Conservation (phyloP, 768 basidiomycete genomes). For the Dictyophora rubrovolvata region DNA sequence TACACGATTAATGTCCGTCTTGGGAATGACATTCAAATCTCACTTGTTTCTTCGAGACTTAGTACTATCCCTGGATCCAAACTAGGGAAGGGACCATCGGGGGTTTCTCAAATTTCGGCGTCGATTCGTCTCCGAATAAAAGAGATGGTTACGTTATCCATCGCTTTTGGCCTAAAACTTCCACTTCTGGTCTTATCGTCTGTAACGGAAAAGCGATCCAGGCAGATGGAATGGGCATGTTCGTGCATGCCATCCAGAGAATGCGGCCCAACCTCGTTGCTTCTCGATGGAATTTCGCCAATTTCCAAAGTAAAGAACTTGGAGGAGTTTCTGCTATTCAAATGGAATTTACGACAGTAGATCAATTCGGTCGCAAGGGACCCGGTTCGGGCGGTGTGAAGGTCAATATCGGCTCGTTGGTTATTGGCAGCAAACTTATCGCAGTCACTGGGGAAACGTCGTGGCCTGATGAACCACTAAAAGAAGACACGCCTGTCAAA, state of each 20-base stretch:
- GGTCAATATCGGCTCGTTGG: conserved; percentile 79
- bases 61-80: conserved; percentile 78
- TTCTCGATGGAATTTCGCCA: conserved; percentile 87
- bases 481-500: conserved; percentile 37
- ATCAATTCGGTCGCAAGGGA: conserved; percentile 69
- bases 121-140: conserved; percentile 38
- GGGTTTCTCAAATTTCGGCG: conserved; percentile 87
- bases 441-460: conserved; percentile 72
- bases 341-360: conserved; percentile 91
- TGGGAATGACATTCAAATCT: conserved; percentile 69
- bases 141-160: conserved; percentile 83
- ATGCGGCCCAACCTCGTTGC: conserved; percentile 95
- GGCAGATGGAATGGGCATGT: conserved; percentile 65
- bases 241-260: conserved; percentile 94
- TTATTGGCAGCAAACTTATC: conserved; percentile 68
- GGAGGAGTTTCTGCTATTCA: conserved; percentile 77
- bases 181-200: conserved; percentile 57
- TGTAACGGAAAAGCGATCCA: conserved; percentile 48
- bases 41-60: conserved; percentile 62
- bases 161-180: conserved; percentile 77
- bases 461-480: conserved; percentile 49
- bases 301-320: conserved; percentile 71
- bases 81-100: conserved; percentile 76
- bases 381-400: conserved; percentile 72
- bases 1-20: conserved; percentile 77